These are phyloP conservation scores for Globisporangium spinosum DNA, from an alignment of 352 stramenopile genomes.

Conservation along the genomic window DNA sequence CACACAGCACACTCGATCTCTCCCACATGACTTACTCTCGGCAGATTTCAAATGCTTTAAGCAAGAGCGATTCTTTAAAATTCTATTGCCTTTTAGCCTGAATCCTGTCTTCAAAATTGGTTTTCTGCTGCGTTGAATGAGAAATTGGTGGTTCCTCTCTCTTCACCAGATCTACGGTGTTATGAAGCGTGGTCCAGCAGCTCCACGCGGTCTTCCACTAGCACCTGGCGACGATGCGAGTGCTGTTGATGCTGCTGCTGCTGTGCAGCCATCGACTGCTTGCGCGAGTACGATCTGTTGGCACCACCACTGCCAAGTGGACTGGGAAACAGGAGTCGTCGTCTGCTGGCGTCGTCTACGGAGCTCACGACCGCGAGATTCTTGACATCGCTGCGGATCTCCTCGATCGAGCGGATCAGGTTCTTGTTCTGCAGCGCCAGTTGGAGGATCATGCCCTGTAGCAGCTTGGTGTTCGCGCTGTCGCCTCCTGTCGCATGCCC, in stretches of 20 bases:
- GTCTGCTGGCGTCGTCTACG: constrained; percentile 13
- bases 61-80: neutral
- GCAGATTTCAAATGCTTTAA: neutral
- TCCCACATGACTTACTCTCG: neutral
- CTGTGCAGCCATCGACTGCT: constrained; percentile 5
- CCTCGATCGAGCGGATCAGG: constrained; percentile 42
- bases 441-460: constrained; percentile 57
- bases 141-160: constrained; percentile 1
- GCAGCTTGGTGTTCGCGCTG: constrained; percentile 28
- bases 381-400: constrained; percentile 35
- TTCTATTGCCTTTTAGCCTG: neutral
- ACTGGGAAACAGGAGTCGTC: constrained; percentile 14
- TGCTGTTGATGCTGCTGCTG: constrained; percentile 6
- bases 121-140: neutral
- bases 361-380: constrained; percentile 16
- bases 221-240: neutral
- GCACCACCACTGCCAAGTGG: neutral
- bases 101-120: constrained; percentile 8
- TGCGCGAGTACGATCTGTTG: constrained; percentile 8
- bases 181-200: constrained; percentile 9
- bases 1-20: neutral
- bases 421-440: constrained; percentile 53
- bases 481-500: neutral
- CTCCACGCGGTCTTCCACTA: neutral
- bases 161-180: neutral